Conservation (phyloP, 2,329 filamentous ascomycete genomes). For the Ophiostoma australiae region DNA sequence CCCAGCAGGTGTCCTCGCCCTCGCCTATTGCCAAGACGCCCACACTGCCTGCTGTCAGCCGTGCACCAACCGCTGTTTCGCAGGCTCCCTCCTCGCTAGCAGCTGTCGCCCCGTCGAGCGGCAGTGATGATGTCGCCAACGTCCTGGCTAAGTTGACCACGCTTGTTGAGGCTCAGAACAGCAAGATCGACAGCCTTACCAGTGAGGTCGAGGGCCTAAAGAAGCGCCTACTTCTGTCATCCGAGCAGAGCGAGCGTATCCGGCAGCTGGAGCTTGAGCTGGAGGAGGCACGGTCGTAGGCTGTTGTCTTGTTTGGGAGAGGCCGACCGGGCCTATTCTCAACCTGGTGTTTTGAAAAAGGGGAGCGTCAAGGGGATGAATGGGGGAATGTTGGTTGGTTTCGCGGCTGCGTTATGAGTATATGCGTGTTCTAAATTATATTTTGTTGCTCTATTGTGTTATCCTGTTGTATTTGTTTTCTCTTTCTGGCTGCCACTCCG, state of each 20-base stretch:
- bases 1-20: slow-evolving; percentile 22
- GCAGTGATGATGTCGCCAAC: slow-evolving; percentile 17
- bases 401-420: neutral
- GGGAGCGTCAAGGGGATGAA: neutral
- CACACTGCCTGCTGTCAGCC: slow-evolving; percentile 30
- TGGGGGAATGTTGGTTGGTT: slow-evolving; percentile 5
- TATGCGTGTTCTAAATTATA: slow-evolving; percentile 11
- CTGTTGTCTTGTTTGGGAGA: neutral
- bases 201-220: slow-evolving; percentile 76
- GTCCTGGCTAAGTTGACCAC: slow-evolving; percentile 67
- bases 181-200: slow-evolving; percentile 66
- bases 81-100: slow-evolving; percentile 65
- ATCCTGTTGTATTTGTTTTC: neutral
- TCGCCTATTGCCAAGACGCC: slow-evolving; percentile 33
- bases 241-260: slow-evolving; percentile 64
- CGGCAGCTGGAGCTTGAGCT: slow-evolving; percentile 63
- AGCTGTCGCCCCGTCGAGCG: slow-evolving; percentile 46
- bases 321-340: neutral
- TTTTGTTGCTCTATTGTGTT: neutral
- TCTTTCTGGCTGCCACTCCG: neutral
- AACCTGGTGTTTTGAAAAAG: neutral
- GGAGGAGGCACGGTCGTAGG: slow-evolving; percentile 56
- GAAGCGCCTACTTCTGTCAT: slow-evolving; percentile 61
- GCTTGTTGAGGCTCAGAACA: slow-evolving; percentile 69
- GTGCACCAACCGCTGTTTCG: slow-evolving; percentile 31